A percentile compares a stretch with the other conserved stretches of the same genome.
Conservation (phyloP, 331 rosid species). For the Arachis monticola region DNA sequence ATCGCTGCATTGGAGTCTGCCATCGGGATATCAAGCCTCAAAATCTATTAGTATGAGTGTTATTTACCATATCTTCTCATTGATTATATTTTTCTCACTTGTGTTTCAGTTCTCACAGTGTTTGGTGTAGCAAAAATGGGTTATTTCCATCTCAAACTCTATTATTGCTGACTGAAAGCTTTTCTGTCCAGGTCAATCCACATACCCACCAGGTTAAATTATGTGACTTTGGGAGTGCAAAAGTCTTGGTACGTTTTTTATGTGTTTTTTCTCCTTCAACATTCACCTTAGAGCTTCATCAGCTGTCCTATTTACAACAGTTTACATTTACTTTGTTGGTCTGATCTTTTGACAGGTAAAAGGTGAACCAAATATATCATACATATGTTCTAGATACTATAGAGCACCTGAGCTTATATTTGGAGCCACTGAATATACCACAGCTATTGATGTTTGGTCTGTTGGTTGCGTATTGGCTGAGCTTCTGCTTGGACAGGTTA, state of each 20-base stretch:
- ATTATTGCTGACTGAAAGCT: not conserved
- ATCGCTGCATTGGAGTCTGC: slow-evolving; percentile 85
- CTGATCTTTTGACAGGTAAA: slow-evolving; percentile 58
- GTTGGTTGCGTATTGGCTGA: too few species aligned
- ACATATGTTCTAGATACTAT: slow-evolving; percentile 87
- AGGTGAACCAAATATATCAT: slow-evolving; percentile 92
- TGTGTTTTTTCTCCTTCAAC: not conserved
- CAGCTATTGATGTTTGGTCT: too few species aligned
- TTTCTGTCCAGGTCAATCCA: slow-evolving; percentile 73
- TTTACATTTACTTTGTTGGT: slow-evolving; percentile 27
- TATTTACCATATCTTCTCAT: not conserved
- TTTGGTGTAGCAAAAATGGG: not conserved
- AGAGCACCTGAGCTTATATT: slow-evolving; percentile 96
- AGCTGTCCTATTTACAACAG: slow-evolving; percentile 4
- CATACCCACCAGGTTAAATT: slow-evolving; percentile 91
- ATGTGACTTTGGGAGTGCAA: slow-evolving; percentile 94
- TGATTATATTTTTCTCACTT: not conserved
- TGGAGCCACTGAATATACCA: slow-evolving; percentile 56
- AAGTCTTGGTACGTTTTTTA: slow-evolving; percentile 73
- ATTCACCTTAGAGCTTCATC: slow-evolving; percentile 13
- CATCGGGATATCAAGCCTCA: slow-evolving; percentile 95
- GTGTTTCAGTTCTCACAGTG: slow-evolving; percentile 4
- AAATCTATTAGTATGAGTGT: slow-evolving; percentile 68
- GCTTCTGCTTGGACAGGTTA: too few species aligned
- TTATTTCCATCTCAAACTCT: not conserved